These are phyloP conservation scores for Globisporangium heterothallicum DNA, from an alignment of 352 stramenopile genomes.

Conservation along the genomic window DNA sequence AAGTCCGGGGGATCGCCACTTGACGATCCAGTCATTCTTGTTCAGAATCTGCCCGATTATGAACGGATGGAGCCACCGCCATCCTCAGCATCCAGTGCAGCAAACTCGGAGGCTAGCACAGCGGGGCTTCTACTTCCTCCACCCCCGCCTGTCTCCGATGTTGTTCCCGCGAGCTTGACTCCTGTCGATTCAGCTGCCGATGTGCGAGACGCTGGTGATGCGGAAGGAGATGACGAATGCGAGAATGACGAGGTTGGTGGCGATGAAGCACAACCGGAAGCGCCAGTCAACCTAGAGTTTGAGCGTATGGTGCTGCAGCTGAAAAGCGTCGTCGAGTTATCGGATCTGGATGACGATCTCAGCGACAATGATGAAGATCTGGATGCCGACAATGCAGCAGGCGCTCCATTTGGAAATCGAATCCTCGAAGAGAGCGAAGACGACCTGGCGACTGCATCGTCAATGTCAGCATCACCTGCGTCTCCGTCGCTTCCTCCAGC, in stretches of 20 bases:
- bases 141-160: constrained; percentile 13
- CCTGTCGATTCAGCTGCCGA: constrained; percentile 7
- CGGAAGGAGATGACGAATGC: constrained; percentile 10
- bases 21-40: constrained; percentile 65
- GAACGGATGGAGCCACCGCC: neutral
- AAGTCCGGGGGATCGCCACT: constrained; percentile 25
- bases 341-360: constrained; percentile 11
- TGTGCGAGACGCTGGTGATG: neutral
- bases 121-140: constrained; percentile 9
- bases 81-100: neutral
- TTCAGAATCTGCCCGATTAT: constrained; percentile 57
- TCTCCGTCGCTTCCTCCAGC: constrained; percentile 14
- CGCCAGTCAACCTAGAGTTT: constrained; percentile 50
- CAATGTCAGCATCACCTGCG: constrained; percentile 19
- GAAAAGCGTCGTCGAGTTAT: constrained; percentile 48
- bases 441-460: constrained; percentile 17
- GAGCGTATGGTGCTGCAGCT: constrained; percentile 74
- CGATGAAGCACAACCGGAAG: constrained; percentile 4
- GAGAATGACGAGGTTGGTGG: constrained; percentile 16
- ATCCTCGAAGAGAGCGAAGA: constrained; percentile 23
- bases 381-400: constrained; percentile 7
- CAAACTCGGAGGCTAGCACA: neutral
- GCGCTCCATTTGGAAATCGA: too few relatives aligned
- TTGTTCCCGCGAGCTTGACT: neutral
- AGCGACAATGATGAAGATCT: constrained; percentile 25